Evolutionary conservation across 202 grass and related monocot genomes (phyloP).

Genomic region (Brachypodium distachyon): DNA sequence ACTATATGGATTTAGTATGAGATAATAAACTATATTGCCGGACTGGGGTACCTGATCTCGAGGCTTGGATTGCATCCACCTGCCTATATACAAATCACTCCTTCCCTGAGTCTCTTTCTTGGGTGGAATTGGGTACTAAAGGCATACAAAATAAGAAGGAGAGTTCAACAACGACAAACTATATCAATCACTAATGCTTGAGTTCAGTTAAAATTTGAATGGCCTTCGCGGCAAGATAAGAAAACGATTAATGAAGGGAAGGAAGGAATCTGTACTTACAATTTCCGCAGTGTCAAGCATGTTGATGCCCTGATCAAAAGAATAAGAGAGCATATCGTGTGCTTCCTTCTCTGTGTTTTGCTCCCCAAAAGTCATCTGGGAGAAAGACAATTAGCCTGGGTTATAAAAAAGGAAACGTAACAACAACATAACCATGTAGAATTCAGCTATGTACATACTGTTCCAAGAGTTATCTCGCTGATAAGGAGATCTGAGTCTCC

Average conservation of each 20-base stretch:
- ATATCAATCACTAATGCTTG: not conserved
- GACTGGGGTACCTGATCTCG: slow-evolving; percentile 60
- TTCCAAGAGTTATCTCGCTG: slow-evolving; percentile 78
- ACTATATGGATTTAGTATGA: not conserved
- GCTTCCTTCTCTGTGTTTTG: slow-evolving; percentile 91
- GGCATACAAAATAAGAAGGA: not conserved
- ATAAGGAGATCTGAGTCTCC: slow-evolving; percentile 81
- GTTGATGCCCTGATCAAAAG: slow-evolving; percentile 73
- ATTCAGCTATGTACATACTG: slow-evolving; percentile 24
- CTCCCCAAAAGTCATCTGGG: slow-evolving; percentile 89
- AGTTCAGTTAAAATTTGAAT: not conserved
- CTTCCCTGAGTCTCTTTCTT: slow-evolving; percentile 83
- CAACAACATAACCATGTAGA: not conserved
- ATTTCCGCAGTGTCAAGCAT: slow-evolving; percentile 69
- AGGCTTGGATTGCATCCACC: slow-evolving; percentile 81
- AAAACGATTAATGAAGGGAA: not conserved
- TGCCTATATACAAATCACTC: slow-evolving; percentile 78
- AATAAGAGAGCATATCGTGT: slow-evolving; percentile 53
- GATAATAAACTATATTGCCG: not conserved
- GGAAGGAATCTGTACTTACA: slow-evolving; percentile 19
- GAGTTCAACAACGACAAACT: not conserved
- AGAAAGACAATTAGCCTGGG: not conserved
- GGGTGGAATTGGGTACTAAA: slow-evolving; percentile 69
- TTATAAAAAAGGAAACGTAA: not conserved
- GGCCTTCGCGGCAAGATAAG: not conserved